These are phyloP conservation scores for Collybiopsis luxurians DNA, from an alignment of 768 basidiomycete genomes.

Conservation along the genomic window DNA sequence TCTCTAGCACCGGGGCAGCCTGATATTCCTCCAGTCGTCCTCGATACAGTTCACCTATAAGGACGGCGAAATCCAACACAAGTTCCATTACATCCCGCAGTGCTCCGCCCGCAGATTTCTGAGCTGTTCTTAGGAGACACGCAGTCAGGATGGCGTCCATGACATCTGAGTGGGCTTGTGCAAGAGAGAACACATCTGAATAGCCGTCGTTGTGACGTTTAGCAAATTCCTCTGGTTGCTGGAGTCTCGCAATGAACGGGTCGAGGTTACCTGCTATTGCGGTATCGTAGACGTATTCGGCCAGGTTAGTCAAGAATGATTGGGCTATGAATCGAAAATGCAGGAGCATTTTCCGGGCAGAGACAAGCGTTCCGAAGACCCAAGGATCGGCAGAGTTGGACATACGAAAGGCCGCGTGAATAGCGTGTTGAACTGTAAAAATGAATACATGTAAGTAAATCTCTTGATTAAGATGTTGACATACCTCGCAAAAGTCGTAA, in stretches of 20 bases:
- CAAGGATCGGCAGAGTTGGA: constrained; percentile 38
- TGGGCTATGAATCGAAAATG: constrained; percentile 76
- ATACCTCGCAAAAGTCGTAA: constrained; percentile 76
- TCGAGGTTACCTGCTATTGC: constrained; percentile 79
- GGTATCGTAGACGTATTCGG: constrained; percentile 74
- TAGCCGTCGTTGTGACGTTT: constrained; percentile 28
- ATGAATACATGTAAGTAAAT: too few species aligned
- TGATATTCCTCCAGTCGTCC: constrained; percentile 59
- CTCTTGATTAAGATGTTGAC: too few species aligned
- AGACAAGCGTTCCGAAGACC: constrained; percentile 57
- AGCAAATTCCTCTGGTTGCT: constrained; percentile 16
- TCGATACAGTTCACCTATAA: constrained; percentile 58
- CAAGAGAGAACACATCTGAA: constrained; percentile 73
- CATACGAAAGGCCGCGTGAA: constrained; percentile 65
- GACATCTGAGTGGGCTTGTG: constrained; percentile 61
- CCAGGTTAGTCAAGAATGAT: constrained; percentile 65
- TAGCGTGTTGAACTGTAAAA: constrained; percentile 61
- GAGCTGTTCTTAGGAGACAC: constrained; percentile 68
- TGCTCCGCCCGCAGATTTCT: constrained; percentile 62
- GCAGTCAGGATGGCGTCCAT: constrained; percentile 76
- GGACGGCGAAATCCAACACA: constrained; percentile 63
- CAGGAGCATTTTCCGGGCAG: constrained; percentile 52
- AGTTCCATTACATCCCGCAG: constrained; percentile 61
- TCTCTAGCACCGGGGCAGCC: constrained; percentile 55
- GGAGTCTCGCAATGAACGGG: constrained; percentile 52